A percentile compares a stretch with the other conserved stretches of the same genome.
Conservation (phyloP, 2,329 filamentous ascomycete species). For the Trichoderma afroharzianum region DNA sequence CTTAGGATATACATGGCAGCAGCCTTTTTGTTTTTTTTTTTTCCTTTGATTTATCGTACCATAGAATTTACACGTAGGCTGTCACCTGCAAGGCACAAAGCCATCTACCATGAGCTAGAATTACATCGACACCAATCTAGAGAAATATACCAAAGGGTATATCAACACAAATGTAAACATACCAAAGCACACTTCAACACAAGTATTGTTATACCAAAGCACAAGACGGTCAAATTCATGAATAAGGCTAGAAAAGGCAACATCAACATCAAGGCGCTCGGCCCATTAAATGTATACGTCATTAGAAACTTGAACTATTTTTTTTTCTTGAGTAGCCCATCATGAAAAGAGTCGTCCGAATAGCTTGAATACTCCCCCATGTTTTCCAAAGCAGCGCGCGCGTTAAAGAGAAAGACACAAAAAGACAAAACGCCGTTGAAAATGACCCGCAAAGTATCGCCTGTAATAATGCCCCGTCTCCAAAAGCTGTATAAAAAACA, state of each 20-base stretch:
- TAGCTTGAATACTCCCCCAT: not conserved
- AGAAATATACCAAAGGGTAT: too few relatives aligned
- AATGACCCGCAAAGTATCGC: conserved; percentile 14
- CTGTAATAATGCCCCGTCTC: not conserved
- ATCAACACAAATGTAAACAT: not conserved
- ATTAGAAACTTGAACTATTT: conserved; percentile 18
- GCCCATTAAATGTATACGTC: conserved; percentile 18
- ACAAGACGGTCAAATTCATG: not conserved
- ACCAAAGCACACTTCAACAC: too few relatives aligned
- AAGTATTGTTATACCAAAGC: too few relatives aligned
- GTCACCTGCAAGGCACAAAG: not conserved
- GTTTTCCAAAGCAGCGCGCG: conserved; percentile 12
- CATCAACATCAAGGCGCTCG: conserved; percentile 2
- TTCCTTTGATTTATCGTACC: not conserved
- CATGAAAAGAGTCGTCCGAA: conserved; percentile 17
- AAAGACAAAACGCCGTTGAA: conserved; percentile 14
- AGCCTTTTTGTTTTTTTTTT: too few relatives aligned
- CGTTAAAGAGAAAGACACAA: not conserved
- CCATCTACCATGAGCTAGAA: not conserved
- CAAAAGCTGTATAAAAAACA: not conserved
- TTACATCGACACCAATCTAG: not conserved
- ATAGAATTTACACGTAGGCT: not conserved
- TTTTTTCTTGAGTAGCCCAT: conserved; percentile 11
- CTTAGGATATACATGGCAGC: not conserved
- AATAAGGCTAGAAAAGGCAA: not conserved